Evolutionary conservation across 106 monocot species (phyloP), one percentile per base, ranked within the genome.

Genomic region (Dendrobium chrysotoxum): DNA sequence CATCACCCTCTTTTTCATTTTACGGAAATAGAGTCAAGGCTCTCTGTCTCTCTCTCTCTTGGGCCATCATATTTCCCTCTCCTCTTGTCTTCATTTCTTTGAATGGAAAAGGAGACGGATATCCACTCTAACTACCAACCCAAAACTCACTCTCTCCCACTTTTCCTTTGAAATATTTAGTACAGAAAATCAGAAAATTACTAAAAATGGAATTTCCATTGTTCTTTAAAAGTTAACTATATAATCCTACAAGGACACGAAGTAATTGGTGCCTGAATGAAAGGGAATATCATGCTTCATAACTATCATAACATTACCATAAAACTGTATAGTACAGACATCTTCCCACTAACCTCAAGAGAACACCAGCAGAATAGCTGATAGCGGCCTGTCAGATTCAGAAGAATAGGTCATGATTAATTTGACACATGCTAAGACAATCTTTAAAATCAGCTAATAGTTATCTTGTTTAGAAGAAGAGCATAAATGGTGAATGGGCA

Each of bases 361-460:
- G 81, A 76, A 94, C 97, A 79, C 94, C 97, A 70, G 78, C 39
- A 80, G 85, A 86, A 87, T 98, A 98, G 81, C 94, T 94, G 40
- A 92, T 9, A 38, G 94, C 90, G 87, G 91, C 94, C 97, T 98
- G 92, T 83, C 20, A 84, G 46, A 84, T 76, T 75, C 13, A 82
- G 7, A 71, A 74, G 72, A 40, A 74, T 30, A 40, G 30, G 39
- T 74, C 20, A 30, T 41, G 30, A 41, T 41, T 20, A 74, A 16
- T 74, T 23, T 18, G 71, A 71, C 35, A 26, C 71, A 71, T 71
- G 71, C 31, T 64, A 71, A 71, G 31, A 71, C 16, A 71, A 38
- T 30, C 13, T 31, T 71, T 71, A 70, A 31, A 4, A 71, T 26
- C 64, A 71, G 71, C 15, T 30, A 38, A 31, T 71, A 31, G 35